Conservation (phyloP, 768 basidiomycete genomes). For the Multifurca ochricompacta region DNA sequence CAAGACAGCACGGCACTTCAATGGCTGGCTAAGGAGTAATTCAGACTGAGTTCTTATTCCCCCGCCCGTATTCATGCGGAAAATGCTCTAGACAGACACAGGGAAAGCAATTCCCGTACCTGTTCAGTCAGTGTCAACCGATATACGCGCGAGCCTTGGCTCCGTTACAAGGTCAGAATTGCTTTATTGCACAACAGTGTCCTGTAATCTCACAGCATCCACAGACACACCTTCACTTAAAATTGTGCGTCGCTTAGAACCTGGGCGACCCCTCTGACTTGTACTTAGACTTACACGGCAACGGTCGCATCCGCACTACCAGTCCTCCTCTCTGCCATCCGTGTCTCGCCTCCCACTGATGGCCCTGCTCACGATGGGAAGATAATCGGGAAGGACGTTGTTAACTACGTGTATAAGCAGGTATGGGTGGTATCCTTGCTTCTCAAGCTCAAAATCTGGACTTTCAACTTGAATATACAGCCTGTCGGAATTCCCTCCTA, state of each 20-base stretch:
- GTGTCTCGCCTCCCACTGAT: conserved; percentile 65
- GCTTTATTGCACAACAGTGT: background rate
- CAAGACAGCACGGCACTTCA: conserved; percentile 41
- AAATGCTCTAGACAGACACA: conserved; percentile 59
- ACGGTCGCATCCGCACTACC: conserved; percentile 72
- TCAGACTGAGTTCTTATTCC: background rate
- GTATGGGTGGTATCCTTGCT: conserved; percentile 31
- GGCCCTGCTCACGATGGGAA: conserved; percentile 70
- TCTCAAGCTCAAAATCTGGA: background rate
- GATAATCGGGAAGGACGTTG: conserved; percentile 60
- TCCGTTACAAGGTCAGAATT: conserved; percentile 66
- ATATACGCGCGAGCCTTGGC: conserved; percentile 77
- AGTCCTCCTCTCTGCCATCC: conserved; percentile 76
- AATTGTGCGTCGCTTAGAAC: conserved; percentile 41
- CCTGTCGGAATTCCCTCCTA: conserved; percentile 83
- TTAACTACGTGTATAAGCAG: conserved; percentile 73
- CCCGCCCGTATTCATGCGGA: background rate
- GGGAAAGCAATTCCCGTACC: conserved; percentile 73
- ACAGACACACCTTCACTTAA: conserved; percentile 84
- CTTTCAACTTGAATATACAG: conserved; percentile 32
- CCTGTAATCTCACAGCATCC: background rate
- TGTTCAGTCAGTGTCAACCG: conserved; percentile 92
- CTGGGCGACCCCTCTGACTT: background rate
- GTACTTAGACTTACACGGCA: conserved; percentile 70
- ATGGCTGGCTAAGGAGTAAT: conserved; percentile 43